phyloP scores from a whole-genome alignment of 192 early-diverging fungal species.

The Lunasporangiospora selenospora region DNA sequence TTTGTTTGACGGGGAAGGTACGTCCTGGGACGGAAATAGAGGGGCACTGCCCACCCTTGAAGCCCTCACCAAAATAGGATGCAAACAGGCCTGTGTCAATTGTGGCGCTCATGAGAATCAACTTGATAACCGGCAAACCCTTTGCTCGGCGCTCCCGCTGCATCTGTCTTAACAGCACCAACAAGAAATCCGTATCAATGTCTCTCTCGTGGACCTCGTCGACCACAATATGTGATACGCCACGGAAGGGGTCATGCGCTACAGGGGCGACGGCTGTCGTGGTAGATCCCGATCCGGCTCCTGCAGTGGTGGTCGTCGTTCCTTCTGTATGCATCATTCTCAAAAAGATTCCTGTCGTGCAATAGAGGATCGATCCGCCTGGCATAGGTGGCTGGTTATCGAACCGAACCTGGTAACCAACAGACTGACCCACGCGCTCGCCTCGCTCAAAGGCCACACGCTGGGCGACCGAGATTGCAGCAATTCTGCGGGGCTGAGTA shows the following conservation, averaged over 20 bases:
- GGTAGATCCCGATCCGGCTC: neutral
- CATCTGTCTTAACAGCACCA: slow-evolving; percentile 52
- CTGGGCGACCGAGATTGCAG: slow-evolving; percentile 75
- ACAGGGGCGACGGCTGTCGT: slow-evolving; percentile 8
- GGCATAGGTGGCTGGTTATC: slow-evolving; percentile 42
- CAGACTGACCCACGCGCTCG: slow-evolving; percentile 48
- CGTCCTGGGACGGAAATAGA: slow-evolving; percentile 64
- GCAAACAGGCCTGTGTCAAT: slow-evolving; percentile 57
- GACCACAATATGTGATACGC: slow-evolving; percentile 63
- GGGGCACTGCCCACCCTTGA: slow-evolving; percentile 55
- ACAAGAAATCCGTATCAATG: slow-evolving; percentile 55
- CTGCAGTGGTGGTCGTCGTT: neutral
- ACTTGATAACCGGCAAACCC: slow-evolving; percentile 46
- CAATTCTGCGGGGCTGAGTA: slow-evolving; percentile 74
- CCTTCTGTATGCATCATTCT: slow-evolving; percentile 58
- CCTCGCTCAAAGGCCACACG: slow-evolving; percentile 58
- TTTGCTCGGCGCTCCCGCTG: slow-evolving; percentile 53
- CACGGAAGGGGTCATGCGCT: slow-evolving; percentile 57
- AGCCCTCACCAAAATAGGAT: slow-evolving; percentile 55
- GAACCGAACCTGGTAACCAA: slow-evolving; percentile 56
- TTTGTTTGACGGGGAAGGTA: slow-evolving; percentile 64
- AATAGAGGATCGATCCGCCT: slow-evolving; percentile 59
- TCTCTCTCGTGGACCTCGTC: slow-evolving; percentile 63
- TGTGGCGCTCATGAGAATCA: slow-evolving; percentile 63
- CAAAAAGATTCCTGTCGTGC: slow-evolving; percentile 75